Evolutionary conservation across 2,329 filamentous ascomycete species (phyloP).

Genomic region (Aspergillus ochraceus): DNA sequence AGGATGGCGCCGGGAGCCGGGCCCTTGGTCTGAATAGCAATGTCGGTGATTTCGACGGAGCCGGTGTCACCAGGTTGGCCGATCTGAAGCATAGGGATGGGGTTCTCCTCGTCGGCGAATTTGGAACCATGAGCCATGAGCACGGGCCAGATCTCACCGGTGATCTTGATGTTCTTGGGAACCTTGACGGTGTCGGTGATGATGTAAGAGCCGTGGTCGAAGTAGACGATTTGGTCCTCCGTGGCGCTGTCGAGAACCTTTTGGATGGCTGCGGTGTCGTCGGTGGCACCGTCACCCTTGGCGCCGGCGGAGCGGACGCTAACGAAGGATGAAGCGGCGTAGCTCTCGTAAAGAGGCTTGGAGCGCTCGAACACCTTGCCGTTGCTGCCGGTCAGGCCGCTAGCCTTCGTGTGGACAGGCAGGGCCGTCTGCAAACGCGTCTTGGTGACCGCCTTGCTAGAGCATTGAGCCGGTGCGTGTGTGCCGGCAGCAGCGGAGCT

Average conservation of each 20-base stretch:
- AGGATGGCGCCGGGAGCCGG: constrained; percentile 84
- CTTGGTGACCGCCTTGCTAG: constrained; percentile 34
- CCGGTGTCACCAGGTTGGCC: constrained; percentile 76
- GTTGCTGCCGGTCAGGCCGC: constrained; percentile 60
- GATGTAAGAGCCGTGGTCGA: constrained; percentile 64
- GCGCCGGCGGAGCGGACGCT: constrained; percentile 81
- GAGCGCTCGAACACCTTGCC: constrained; percentile 77
- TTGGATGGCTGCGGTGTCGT: constrained; percentile 86
- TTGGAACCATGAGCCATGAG: constrained; percentile 76
- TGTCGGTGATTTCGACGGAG: constrained; percentile 80
- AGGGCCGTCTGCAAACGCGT: constrained; percentile 60
- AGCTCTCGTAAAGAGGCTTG: constrained; percentile 82
- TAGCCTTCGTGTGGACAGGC: constrained; percentile 62
- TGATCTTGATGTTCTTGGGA: constrained; percentile 77
- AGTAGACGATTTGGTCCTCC: constrained; percentile 61
- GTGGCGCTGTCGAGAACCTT: constrained; percentile 68
- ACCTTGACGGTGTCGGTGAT: constrained; percentile 61
- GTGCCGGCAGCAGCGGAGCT: constrained; percentile 2
- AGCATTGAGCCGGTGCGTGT: constrained; percentile 21
- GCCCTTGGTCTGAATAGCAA: constrained; percentile 82
- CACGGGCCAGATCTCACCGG: constrained; percentile 87
- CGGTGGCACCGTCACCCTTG: constrained; percentile 81
- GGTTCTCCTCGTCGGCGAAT: constrained; percentile 74
- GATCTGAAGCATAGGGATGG: constrained; percentile 81
- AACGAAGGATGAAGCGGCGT: constrained; percentile 69